Evolutionary conservation across 352 stramenopile genomes (phyloP), one percentile per base, ranked within the genome.

Genomic region (Phytophthora lateralis): DNA sequence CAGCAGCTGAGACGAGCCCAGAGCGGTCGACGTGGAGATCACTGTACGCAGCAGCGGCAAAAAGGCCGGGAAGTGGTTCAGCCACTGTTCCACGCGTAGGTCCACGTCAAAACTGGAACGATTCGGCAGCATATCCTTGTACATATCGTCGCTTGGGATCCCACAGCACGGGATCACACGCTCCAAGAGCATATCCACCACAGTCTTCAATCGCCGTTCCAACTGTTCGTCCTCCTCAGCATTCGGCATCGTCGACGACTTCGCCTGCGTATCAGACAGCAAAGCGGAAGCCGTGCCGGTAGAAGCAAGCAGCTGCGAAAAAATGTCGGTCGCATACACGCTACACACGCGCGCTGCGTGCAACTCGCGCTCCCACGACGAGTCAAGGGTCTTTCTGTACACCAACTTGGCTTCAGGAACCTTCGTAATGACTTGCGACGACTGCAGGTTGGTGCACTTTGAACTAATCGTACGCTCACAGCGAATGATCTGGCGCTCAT

Each of bases 41-140:
- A 82, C 56, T 0, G 66, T 26, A 18, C 78, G 79, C 24, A 92
- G 29, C 27, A 95, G 53, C 34, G 76, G 77, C 2, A 95, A 54
- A 52, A 93, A 91, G 2, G 75, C 74, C 6, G 86, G 86, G 51
- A 89, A 95, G 55, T 93, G 86, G 52, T 91, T 86, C 27, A 95
- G 50, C 84, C 84, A 95, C 60, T 95, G 86, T 64, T 95, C 86
- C 6, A 92, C 76, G 7, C 86, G 80, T 20, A 93, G 45, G 35
- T 95, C 86, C 55, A 93, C 69, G 46, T 95, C 83, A 35, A 89
- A 90, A 49, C 78, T 92, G 6, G 86, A 93, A 9, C 86, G 84
- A 59, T 95, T 91, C 4, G 86, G 86, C 35, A 95, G 59, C 21
- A 80, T 71, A 32, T 95, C 86, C 73, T 93, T 91, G 79, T 95